Evolutionary conservation across 345 rosid genomes (phyloP), one percentile per base, ranked within the genome.

Genomic region (Salix caprea): DNA sequence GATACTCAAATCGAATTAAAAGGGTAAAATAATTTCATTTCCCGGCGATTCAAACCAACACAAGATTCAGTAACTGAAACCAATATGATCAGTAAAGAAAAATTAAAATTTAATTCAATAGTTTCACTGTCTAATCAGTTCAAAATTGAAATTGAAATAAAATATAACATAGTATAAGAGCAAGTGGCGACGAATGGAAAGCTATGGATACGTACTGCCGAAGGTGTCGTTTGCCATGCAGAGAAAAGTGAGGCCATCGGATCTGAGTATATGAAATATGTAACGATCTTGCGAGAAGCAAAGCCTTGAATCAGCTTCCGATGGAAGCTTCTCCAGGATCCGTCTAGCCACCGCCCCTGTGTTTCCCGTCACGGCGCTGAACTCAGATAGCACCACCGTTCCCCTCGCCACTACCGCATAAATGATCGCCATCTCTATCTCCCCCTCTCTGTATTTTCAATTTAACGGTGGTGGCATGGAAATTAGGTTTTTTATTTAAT

Each of bases 181-280:
- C 14, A 4, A 46, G 16, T 46, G 52, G 52, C 18, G 52, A 46
- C 4, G 18, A 15, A 46, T 46, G 52, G 52, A 36, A 37, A 28
- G 50, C 24, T 62, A 69, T 40, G 68, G 13, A 65, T 36, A 73
- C 97, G 56, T 71, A 96, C 99, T 91, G 79, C 99, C 99, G 23
- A 96, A 94, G 76, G 95, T 88, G 44, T 94, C 97, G 77, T 94
- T 91, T 34, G 99, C 98, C 99, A 96, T 93, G 79, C 98, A 96
- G 82, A 96, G 92, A 82, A 92, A 96, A 77, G 85, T 84, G 79
- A 96, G 90, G 72, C 97, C 97, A 77, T 90, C 94, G 56, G 97
- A 92, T 91, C 96, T 91, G 76, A 93, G 95, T 34, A 96, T 89
- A 78, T 96, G 99, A 84, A 96, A 96, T 82, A 93, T 93, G 74